A percentile compares a stretch with the other conserved stretches of the same genome.
Evolutionary conservation across 768 basidiomycete genomes (phyloP).

Genomic region (Sistotremastrum niveocremeum): DNA sequence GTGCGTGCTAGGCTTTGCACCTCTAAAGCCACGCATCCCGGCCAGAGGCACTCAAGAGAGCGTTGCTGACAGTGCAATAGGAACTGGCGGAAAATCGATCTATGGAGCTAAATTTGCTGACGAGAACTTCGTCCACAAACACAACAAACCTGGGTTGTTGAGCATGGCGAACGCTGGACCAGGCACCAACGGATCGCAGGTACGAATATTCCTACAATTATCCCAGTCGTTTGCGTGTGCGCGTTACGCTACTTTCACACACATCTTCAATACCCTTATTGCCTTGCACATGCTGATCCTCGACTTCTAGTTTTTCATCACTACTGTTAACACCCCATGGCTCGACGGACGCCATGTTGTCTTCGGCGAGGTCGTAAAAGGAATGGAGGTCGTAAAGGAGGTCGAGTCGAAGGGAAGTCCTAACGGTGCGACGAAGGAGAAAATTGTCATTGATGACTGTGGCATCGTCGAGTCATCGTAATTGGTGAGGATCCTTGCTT

Average conservation of each 20-base stretch:
- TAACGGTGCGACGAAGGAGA: conserved; percentile 27
- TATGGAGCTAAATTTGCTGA: conserved; percentile 75
- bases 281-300: neutral
- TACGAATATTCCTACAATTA: conserved; percentile 12
- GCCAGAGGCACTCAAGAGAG: too few species aligned
- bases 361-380: conserved; percentile 55
- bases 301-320: conserved; percentile 53
- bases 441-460: conserved; percentile 39
- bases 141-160: conserved; percentile 50
- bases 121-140: conserved; percentile 57
- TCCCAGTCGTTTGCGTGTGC: neutral
- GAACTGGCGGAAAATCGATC: conserved; percentile 71
- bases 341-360: conserved; percentile 57
- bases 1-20: conserved; percentile 13
- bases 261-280: neutral
- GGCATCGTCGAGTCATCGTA: conserved; percentile 11
- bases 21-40: neutral
- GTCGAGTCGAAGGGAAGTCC: conserved; percentile 35
- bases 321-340: conserved; percentile 59
- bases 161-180: conserved; percentile 84
- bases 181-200: conserved; percentile 72
- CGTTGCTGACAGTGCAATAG: too few species aligned
- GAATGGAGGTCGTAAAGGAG: conserved; percentile 48
- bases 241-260: neutral
- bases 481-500: too few species aligned